These are phyloP conservation scores for Pinus albicaulis DNA, from an alignment of 75 land plant species.

Conservation along the genomic window DNA sequence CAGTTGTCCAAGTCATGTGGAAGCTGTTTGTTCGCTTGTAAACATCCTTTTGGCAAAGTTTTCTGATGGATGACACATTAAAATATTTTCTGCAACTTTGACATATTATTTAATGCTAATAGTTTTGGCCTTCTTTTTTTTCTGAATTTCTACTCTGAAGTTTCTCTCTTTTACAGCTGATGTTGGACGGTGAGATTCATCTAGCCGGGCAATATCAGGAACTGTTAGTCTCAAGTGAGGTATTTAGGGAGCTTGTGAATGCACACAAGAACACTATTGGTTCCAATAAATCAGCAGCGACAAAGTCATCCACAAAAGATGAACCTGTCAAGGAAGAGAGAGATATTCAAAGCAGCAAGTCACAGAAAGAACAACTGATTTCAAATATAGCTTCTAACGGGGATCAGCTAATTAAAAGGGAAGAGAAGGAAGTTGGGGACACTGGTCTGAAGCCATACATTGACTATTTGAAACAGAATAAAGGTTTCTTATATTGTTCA, in stretches of 20 bases:
- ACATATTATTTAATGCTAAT: neutral
- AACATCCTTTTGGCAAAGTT: neutral
- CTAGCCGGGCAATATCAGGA: conserved; percentile 59
- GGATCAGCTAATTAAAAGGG: conserved; percentile 18
- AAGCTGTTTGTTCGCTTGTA: neutral
- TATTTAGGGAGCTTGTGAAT: conserved; percentile 70
- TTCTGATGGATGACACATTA: neutral
- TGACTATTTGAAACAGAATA: conserved; percentile 65
- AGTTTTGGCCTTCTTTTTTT: neutral
- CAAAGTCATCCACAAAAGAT: neutral
- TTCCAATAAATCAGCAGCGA: conserved; percentile 7
- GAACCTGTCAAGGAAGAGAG: neutral
- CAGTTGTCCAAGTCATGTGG: neutral
- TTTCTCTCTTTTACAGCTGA: conserved; percentile 46
- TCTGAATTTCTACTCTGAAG: neutral
- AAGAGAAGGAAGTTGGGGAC: conserved; percentile 73
- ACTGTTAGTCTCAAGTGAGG: conserved; percentile 44
- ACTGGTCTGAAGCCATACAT: conserved; percentile 71
- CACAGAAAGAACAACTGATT: neutral
- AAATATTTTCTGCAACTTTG: neutral
- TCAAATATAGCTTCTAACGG: neutral
- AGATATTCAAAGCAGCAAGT: conserved; percentile 5
- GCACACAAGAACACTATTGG: conserved; percentile 84
- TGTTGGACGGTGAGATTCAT: conserved; percentile 76
- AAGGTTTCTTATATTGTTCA: conserved; percentile 45